Evolutionary conservation across 176 grass and related monocot genomes (phyloP).

Genomic region (Elymus sibiricus): DNA sequence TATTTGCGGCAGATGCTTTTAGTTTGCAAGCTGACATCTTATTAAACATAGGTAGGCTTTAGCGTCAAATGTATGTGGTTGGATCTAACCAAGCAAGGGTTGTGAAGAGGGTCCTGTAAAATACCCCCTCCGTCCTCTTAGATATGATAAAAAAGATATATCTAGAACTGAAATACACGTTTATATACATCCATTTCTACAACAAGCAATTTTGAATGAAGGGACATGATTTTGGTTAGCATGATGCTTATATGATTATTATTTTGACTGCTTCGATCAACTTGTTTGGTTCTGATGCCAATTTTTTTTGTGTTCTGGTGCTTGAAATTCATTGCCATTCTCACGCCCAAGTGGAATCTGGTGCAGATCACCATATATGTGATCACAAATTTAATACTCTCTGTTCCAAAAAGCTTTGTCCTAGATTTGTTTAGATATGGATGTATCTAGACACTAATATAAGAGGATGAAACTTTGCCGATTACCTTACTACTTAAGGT

Average conservation of each 20-base stretch:
- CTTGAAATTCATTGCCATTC: background rate
- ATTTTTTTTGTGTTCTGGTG: background rate
- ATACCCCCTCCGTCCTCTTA: too few relatives aligned
- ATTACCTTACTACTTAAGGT: background rate
- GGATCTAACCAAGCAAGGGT: background rate
- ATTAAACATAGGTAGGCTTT: constrained; percentile 17
- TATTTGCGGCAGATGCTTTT: constrained; percentile 25
- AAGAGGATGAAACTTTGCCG: background rate
- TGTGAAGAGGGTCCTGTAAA: background rate
- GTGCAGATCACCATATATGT: background rate
- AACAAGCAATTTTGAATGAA: too few relatives aligned
- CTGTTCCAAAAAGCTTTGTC: too few relatives aligned
- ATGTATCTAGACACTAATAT: background rate
- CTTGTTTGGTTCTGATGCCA: background rate
- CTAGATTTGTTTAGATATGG: background rate
- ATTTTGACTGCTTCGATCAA: background rate
- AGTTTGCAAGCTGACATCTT: background rate
- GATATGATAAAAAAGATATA: too few relatives aligned
- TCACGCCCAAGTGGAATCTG: background rate
- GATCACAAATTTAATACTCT: background rate
- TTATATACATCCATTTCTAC: too few relatives aligned
- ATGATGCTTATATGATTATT: background rate
- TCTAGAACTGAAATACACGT: too few relatives aligned
- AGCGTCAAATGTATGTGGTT: background rate
- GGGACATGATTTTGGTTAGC: constrained; percentile 1